These are phyloP conservation scores for Diaporthe sp. DNA, from an alignment of 2,329 filamentous ascomycete genomes.

Conservation along the genomic window DNA sequence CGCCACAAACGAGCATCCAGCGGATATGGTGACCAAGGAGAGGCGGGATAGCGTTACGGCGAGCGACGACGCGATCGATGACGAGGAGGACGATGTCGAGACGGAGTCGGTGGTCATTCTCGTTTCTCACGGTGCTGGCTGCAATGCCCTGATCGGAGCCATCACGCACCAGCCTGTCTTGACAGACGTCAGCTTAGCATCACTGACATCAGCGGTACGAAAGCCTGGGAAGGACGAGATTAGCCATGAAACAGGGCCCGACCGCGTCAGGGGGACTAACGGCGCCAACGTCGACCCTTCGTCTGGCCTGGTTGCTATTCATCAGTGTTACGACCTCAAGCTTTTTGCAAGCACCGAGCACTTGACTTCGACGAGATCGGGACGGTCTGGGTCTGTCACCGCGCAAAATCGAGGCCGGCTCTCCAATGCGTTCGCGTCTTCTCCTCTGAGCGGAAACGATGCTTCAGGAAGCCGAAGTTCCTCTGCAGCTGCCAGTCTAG, in stretches of 20 bases:
- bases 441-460: constrained; percentile 43
- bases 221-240: constrained; percentile 58
- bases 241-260: constrained; percentile 38
- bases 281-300: constrained; percentile 39
- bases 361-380: constrained; percentile 59
- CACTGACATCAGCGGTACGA: constrained; percentile 87
- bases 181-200: constrained; percentile 90
- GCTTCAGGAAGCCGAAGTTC: constrained; percentile 55
- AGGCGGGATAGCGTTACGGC: constrained; percentile 49
- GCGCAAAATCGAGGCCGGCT: constrained; percentile 55
- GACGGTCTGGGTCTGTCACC: constrained; percentile 45
- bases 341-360: constrained; percentile 83
- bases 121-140: constrained; percentile 94
- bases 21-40: constrained; percentile 63
- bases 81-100: constrained; percentile 71
- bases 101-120: constrained; percentile 85
- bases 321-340: constrained; percentile 79
- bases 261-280: constrained; percentile 41
- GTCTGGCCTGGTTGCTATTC: constrained; percentile 58
- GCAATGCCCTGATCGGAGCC: constrained; percentile 93
- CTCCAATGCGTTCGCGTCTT: constrained; percentile 51
- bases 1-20: constrained; percentile 63
- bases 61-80: constrained; percentile 51
- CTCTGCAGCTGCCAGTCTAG: constrained; percentile 58
- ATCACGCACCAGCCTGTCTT: constrained; percentile 92